phyloP scores from a whole-genome alignment of 75 land plant genomes.

The Sequoiadendron giganteum region DNA sequence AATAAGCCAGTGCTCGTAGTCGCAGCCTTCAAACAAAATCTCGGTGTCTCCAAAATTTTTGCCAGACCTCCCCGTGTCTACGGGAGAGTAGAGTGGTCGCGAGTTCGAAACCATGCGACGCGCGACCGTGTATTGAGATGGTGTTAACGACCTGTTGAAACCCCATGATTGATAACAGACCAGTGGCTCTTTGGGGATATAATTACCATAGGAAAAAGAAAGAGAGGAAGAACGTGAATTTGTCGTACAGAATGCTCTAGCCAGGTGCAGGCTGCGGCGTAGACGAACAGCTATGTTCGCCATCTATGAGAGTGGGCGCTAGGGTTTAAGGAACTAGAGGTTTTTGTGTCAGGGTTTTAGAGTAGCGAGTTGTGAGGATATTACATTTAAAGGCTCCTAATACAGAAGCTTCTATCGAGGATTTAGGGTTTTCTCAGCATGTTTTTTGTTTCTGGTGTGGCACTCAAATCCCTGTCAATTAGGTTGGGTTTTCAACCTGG shows the following conservation, averaged over 20 bases:
- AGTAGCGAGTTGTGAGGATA: background rate
- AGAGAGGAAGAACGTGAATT: background rate
- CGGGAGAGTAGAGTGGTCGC: conserved; percentile 48
- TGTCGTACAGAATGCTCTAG: background rate
- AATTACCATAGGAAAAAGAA: background rate
- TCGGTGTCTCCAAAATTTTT: conserved; percentile 63
- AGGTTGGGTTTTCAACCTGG: too few species aligned
- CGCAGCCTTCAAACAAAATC: conserved; percentile 70
- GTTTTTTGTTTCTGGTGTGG: too few species aligned
- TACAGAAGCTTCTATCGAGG: background rate
- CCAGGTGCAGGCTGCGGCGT: conserved; percentile 14
- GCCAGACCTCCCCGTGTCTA: conserved; percentile 58
- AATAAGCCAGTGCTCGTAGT: conserved; percentile 69
- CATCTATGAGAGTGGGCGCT: background rate
- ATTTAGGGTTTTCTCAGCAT: background rate
- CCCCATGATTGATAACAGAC: background rate
- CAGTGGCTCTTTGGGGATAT: background rate
- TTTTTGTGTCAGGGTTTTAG: background rate
- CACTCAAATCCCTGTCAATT: too few species aligned
- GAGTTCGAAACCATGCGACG: conserved; percentile 16
- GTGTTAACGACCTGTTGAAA: background rate
- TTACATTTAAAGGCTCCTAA: background rate
- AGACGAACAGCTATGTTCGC: conserved; percentile 19
- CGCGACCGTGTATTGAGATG: background rate
- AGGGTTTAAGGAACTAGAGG: background rate